Evolutionary conservation across 768 basidiomycete genomes (phyloP).

Genomic region (Termitomyces sp.): DNA sequence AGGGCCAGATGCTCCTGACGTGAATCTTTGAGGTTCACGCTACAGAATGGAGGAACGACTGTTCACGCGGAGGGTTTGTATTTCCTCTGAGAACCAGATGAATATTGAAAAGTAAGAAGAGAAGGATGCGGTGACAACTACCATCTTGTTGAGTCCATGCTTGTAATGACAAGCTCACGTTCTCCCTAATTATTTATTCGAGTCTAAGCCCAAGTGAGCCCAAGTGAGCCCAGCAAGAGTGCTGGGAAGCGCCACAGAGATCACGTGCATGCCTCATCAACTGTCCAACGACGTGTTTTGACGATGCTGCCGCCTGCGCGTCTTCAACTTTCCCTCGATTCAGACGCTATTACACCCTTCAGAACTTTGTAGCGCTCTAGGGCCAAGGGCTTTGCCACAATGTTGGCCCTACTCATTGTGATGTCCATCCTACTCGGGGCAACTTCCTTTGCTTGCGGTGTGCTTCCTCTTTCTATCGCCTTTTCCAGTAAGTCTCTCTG

Average conservation of each 20-base stretch:
- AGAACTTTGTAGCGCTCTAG: background rate
- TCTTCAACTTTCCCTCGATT: background rate
- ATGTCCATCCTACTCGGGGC: slow-evolving; percentile 65
- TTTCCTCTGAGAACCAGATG: slow-evolving; percentile 53
- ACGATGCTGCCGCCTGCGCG: background rate
- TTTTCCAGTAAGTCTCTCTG: slow-evolving; percentile 58
- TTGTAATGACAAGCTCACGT: slow-evolving; percentile 83
- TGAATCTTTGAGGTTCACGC: slow-evolving; percentile 71
- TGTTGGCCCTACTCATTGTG: slow-evolving; percentile 41
- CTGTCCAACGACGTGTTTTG: background rate
- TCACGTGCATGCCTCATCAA: background rate
- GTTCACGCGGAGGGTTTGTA: slow-evolving; percentile 63
- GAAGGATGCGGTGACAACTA: slow-evolving; percentile 30
- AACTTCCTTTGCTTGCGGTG: slow-evolving; percentile 67
- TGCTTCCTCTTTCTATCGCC: slow-evolving; percentile 71
- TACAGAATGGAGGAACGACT: too few relatives aligned
- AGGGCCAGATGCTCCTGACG: slow-evolving; percentile 69
- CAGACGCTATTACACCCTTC: background rate
- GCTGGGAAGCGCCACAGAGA: background rate
- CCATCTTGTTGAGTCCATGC: slow-evolving; percentile 74
- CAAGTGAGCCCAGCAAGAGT: too few relatives aligned
- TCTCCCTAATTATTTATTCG: too few relatives aligned
- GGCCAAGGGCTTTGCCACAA: slow-evolving; percentile 14
- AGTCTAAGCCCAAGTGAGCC: too few relatives aligned
- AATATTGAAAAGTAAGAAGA: background rate